Conservation (phyloP, 768 basidiomycete genomes). For the Galerina marginata region DNA sequence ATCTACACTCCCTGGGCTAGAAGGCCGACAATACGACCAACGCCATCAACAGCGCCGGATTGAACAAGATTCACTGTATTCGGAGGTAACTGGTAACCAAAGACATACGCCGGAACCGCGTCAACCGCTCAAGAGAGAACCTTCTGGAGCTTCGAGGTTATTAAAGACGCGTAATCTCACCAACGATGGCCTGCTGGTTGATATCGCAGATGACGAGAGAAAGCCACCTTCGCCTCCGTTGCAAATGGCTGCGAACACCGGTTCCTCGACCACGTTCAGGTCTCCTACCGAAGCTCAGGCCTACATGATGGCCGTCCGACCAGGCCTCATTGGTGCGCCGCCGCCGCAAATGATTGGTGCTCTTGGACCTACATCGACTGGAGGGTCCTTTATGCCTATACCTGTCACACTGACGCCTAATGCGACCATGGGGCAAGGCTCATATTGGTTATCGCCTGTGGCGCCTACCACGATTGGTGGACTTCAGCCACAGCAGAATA, state of each 20-base stretch:
- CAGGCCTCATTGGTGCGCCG: slow-evolving; percentile 19
- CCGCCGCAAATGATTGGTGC: slow-evolving; percentile 13
- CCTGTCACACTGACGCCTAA: slow-evolving; percentile 23
- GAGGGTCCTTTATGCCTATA: slow-evolving; percentile 24
- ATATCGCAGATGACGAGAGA: slow-evolving; percentile 24
- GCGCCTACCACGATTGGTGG: slow-evolving; percentile 14
- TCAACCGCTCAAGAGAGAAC: slow-evolving; percentile 62
- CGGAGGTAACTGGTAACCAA: slow-evolving; percentile 69
- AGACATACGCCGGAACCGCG: slow-evolving; percentile 71
- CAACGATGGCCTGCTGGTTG: slow-evolving; percentile 31
- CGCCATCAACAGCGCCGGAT: slow-evolving; percentile 26
- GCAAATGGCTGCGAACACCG: slow-evolving; percentile 21
- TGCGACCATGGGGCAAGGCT: slow-evolving; percentile 33
- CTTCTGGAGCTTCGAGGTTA: slow-evolving; percentile 25
- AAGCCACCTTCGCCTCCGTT: slow-evolving; percentile 15
- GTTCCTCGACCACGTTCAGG: background rate
- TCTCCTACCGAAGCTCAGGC: slow-evolving; percentile 62
- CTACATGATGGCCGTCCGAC: slow-evolving; percentile 57
- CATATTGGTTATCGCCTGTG: slow-evolving; percentile 40
- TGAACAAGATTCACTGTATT: slow-evolving; percentile 58
- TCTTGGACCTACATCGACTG: slow-evolving; percentile 16
- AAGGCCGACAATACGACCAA: slow-evolving; percentile 27
- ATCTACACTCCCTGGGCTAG: slow-evolving; percentile 47
- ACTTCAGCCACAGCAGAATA: slow-evolving; percentile 16
- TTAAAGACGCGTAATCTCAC: slow-evolving; percentile 14